Base-by-base conservation (phyloP, 768 basidiomycete species). In the Leccinum subtestaceum region DNA sequence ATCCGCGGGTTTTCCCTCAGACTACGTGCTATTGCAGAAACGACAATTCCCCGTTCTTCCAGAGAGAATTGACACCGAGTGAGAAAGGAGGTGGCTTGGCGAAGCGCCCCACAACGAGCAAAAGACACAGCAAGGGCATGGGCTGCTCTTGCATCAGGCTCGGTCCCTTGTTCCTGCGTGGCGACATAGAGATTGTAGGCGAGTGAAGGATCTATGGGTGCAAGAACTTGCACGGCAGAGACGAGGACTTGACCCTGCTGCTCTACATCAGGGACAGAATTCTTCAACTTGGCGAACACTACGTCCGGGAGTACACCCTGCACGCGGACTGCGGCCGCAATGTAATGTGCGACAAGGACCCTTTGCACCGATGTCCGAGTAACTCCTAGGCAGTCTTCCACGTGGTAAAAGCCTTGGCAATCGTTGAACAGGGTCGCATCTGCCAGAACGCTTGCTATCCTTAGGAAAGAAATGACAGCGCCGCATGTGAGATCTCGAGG, bases 401-500 rank as follows among this genome's bases (percentile, higher is more conserved):
- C 36, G 17, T 61, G 53, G 59, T 69, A 75, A 52, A 76, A 75
- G 11, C 64, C 71, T 48, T 65, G 67, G 59, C 79, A 82, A 3
- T 63, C 74, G 5, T 72, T 67, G 34, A 73, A 68, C 11, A 85
- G 63, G 9, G 67, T 60, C 1, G 56, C 64, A 55, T 84, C 81
- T 5, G 60, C 64, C 6, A 77, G 69, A n/a, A 66, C 58, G 15
- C 69, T 75, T 8, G 82, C 75, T 32, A 84, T 64, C 47, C 73
- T 79, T 31, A 85, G 68, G 64, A 85, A 83, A 1, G 80, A 69
- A 6, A 75, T 69, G 5, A 75, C 61, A 36, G 82, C 69, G 8
- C 73, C 72, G 27, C 63, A 60, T 3, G 61, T 48, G 21, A 72
- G 47, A 43, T 61, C 59, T 21, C 76, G 76, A n/a, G 74, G 67